Base-by-base conservation (phyloP, 805 yeast genomes). In the Ogataea pini region DNA sequence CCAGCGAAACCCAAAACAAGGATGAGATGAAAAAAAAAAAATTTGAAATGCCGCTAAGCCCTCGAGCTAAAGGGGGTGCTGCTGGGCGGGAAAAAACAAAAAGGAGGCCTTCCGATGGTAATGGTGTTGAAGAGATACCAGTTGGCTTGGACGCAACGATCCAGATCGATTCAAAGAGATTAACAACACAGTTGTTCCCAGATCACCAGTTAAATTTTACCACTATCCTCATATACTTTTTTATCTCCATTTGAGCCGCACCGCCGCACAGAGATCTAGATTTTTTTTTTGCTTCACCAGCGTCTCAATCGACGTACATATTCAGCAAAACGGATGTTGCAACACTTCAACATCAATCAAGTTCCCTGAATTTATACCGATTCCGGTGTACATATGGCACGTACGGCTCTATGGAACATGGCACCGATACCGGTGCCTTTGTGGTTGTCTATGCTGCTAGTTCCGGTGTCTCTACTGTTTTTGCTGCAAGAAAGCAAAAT, bases 191-290 rank as follows among this genome's bases (percentile, higher is more conserved):
- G n/a, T n/a, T n/a, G n/a, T n/a, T n/a, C n/a, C n/a, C n/a, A n/a
- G n/a, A n/a, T n/a, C n/a, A n/a, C n/a, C n/a, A n/a, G n/a, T n/a
- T n/a, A n/a, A n/a, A n/a, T n/a, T n/a, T n/a, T n/a, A n/a, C n/a
- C n/a, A n/a, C n/a, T n/a, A n/a, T n/a, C n/a, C n/a, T n/a, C n/a
- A n/a, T n/a, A n/a, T n/a, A n/a, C n/a, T n/a, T n/a, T n/a, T n/a
- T n/a, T n/a, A n/a, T n/a, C n/a, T n/a, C n/a, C n/a, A n/a, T n/a
- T 17, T 20, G 29, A 36, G 40, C 40, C 40, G 40, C 40, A 36
- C 7, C 17, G 25, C 5, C 8, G 5, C 8, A 22, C 18, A 17
- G 14, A 34, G 37, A 17, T 34, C 36, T 32, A 10, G 19, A 7
- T 9, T 17, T 34, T 34, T 36, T 36, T 36, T 22, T 36, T 36